These are phyloP conservation scores for Cunninghamia lanceolata DNA, from an alignment of 75 land plant genomes.

Conservation along the genomic window DNA sequence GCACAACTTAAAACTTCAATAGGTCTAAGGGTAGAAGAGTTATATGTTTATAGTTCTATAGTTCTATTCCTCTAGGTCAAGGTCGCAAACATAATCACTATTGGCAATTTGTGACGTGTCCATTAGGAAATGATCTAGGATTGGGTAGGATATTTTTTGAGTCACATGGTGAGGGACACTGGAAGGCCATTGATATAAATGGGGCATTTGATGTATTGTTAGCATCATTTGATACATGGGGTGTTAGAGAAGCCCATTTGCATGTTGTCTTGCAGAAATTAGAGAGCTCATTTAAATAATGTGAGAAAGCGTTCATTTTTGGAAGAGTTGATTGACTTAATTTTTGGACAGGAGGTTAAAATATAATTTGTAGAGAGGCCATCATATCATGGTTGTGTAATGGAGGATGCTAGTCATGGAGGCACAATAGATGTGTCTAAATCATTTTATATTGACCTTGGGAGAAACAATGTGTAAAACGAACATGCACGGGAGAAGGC, in stretches of 20 bases:
- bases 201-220: slow-evolving; percentile 89
- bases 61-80: slow-evolving; percentile 90
- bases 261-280: slow-evolving; percentile 65
- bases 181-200: slow-evolving; percentile 91
- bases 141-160: slow-evolving; percentile 91
- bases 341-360: slow-evolving; percentile 2
- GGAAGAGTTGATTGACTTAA: not conserved
- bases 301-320: slow-evolving; percentile 29
- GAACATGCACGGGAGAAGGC: slow-evolving; percentile 40
- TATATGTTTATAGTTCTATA: slow-evolving; percentile 85
- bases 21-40: slow-evolving; percentile 78
- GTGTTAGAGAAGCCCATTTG: slow-evolving; percentile 80
- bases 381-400: slow-evolving; percentile 19
- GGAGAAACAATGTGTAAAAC: slow-evolving; percentile 52
- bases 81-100: slow-evolving; percentile 91
- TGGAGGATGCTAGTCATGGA: slow-evolving; percentile 41
- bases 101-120: slow-evolving; percentile 89
- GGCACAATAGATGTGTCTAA: slow-evolving; percentile 43
- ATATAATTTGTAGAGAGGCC: slow-evolving; percentile 23
- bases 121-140: slow-evolving; percentile 88
- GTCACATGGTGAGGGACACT: slow-evolving; percentile 60
- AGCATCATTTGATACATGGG: slow-evolving; percentile 73
- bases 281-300: slow-evolving; percentile 59
- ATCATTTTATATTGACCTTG: slow-evolving; percentile 74
- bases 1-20: slow-evolving; percentile 77